Evolutionary conservation across 2,329 filamentous ascomycete genomes (phyloP).

Genomic region (Fusarium humuli): DNA sequence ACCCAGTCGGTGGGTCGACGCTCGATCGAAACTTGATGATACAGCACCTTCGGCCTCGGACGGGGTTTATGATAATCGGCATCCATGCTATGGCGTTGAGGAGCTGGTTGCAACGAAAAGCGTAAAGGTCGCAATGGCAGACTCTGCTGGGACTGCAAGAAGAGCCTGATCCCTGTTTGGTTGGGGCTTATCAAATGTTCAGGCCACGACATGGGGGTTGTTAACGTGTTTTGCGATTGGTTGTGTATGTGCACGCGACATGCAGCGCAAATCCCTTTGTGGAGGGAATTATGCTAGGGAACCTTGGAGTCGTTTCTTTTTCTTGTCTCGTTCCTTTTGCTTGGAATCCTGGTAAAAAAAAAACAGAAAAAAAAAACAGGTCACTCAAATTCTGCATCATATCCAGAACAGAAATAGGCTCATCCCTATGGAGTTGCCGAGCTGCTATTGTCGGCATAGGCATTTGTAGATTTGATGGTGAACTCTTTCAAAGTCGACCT

Average conservation of each 20-base stretch:
- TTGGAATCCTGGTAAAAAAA: not conserved
- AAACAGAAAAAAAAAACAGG: no score
- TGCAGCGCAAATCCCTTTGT: conserved; percentile 23
- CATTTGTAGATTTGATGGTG: not conserved
- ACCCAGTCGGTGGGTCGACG: conserved; percentile 7
- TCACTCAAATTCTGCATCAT: not conserved
- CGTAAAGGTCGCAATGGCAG: not conserved
- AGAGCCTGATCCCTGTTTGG: conserved; percentile 19
- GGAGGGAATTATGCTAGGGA: conserved; percentile 1
- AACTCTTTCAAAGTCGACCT: not conserved
- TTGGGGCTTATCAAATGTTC: conserved; percentile 37
- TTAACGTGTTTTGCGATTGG: conserved; percentile 25
- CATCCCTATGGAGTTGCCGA: not conserved
- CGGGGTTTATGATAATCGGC: not conserved
- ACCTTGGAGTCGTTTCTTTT: conserved; percentile 9
- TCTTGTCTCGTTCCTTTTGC: conserved; percentile 15
- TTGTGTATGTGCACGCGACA: conserved; percentile 25
- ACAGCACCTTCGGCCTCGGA: not conserved
- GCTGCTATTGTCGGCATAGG: not conserved
- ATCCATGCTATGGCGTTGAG: not conserved
- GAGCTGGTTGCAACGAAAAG: conserved; percentile 1
- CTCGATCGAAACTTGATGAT: not conserved
- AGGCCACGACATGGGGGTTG: conserved; percentile 27
- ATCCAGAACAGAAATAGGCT: not conserved
- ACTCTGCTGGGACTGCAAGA: conserved; percentile 11